phyloP scores from a whole-genome alignment of 345 rosid species.

The Lumnitzera racemosa region DNA sequence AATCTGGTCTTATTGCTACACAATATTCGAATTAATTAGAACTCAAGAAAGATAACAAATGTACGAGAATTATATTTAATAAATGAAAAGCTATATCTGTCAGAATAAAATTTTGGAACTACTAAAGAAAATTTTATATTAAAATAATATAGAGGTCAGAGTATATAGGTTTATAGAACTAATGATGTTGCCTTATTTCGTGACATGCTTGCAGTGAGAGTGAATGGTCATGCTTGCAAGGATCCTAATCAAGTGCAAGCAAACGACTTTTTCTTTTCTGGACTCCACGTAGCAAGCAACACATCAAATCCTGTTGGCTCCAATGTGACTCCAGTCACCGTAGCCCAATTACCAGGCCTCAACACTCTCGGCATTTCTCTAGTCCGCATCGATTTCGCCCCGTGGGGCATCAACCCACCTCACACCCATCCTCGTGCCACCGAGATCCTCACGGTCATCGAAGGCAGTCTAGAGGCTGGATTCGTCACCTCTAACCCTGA shows the following conservation, averaged over 20 bases:
- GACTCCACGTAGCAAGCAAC: constrained; percentile 10
- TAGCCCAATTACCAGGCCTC: constrained; percentile 6
- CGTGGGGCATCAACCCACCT: constrained; percentile 5
- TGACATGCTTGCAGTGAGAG: not conserved
- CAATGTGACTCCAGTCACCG: constrained; percentile 6
- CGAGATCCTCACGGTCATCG: constrained; percentile 10
- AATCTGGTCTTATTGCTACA: too few relatives aligned
- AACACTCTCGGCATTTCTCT: constrained; percentile 15
- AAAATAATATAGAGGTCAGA: too few relatives aligned
- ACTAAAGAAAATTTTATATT: too few relatives aligned
- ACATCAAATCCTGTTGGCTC: constrained; percentile 11
- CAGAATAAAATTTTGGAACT: too few relatives aligned
- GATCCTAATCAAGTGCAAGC: constrained; percentile 8
- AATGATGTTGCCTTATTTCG: not conserved
- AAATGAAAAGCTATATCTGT: too few relatives aligned
- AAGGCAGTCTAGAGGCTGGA: constrained; percentile 13
- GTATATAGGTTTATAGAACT: too few relatives aligned
- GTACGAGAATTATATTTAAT: too few relatives aligned
- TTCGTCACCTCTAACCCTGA: constrained; percentile 19
- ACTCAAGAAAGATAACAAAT: too few relatives aligned
- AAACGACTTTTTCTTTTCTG: constrained; percentile 8
- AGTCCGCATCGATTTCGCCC: constrained; percentile 5
- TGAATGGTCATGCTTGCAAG: constrained; percentile 7
- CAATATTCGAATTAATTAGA: too few relatives aligned
- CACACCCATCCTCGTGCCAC: constrained; percentile 8